phyloP scores from a whole-genome alignment of 441 rosid genomes.

The Eugenia klotzschiana region DNA sequence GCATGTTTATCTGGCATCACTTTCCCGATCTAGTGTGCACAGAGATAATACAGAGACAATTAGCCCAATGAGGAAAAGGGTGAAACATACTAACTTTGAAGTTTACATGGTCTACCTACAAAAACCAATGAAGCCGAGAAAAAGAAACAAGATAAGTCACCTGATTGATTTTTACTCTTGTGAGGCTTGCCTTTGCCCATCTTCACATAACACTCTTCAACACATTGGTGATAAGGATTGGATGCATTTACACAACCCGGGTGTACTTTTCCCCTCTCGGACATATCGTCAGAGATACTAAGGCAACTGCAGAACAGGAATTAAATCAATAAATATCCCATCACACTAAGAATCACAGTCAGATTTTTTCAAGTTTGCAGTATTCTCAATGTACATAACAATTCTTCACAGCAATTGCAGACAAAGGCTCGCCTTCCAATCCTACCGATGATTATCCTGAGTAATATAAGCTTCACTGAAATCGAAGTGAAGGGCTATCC shows the following conservation, averaged over 20 bases:
- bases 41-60: not conserved
- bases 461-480: not conserved
- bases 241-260: not conserved
- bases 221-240: conserved; percentile 6
- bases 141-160: not conserved
- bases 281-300: not conserved
- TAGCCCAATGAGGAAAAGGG: not conserved
- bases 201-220: conserved; percentile 1
- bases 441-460: not conserved
- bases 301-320: not conserved
- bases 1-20: not conserved
- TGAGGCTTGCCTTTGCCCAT: not conserved
- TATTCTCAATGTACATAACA: not conserved
- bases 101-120: not conserved
- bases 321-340: not conserved
- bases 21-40: not conserved
- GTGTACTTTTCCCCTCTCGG: not conserved
- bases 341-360: not conserved
- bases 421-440: not conserved
- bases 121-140: not conserved
- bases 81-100: not conserved
- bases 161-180: not conserved
- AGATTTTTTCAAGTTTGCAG: not conserved
- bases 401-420: not conserved
- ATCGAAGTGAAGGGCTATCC: not conserved